A percentile compares a stretch with the other conserved stretches of the same genome.
phyloP scores from a whole-genome alignment of 106 monocot genomes.

The Dendrobium officinale region DNA sequence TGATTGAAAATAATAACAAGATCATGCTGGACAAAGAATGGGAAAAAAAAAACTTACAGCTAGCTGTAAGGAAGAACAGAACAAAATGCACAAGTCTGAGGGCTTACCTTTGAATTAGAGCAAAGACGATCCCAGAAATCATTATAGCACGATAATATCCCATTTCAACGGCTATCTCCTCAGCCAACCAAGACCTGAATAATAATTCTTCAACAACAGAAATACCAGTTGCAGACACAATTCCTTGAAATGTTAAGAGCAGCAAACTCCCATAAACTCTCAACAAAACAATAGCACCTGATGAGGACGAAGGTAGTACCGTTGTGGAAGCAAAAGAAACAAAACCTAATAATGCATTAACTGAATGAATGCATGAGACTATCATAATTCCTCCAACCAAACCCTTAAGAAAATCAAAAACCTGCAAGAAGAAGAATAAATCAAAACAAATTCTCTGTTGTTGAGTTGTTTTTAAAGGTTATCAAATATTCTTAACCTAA shows the following conservation, averaged over 20 bases:
- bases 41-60: background rate
- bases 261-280: slow-evolving; percentile 44
- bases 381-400: slow-evolving; percentile 54
- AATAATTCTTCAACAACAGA: slow-evolving; percentile 71
- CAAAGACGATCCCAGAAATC: slow-evolving; percentile 68
- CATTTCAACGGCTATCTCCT: slow-evolving; percentile 75
- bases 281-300: slow-evolving; percentile 23
- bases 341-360: slow-evolving; percentile 63
- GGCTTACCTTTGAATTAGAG: slow-evolving; percentile 67
- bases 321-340: slow-evolving; percentile 32
- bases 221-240: slow-evolving; percentile 44
- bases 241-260: slow-evolving; percentile 36
- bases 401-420: slow-evolving; percentile 50
- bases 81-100: background rate
- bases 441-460: background rate
- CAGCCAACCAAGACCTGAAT: slow-evolving; percentile 83
- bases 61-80: background rate
- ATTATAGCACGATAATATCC: slow-evolving; percentile 58
- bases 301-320: slow-evolving; percentile 24
- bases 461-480: background rate
- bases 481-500: too few relatives aligned
- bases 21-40: too few relatives aligned
- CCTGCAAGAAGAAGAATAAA: slow-evolving; percentile 32
- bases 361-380: slow-evolving; percentile 59
- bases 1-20: too few relatives aligned